phyloP scores from a whole-genome alignment of 2,329 filamentous ascomycete genomes.

The Akanthomyces uredinophilus region DNA sequence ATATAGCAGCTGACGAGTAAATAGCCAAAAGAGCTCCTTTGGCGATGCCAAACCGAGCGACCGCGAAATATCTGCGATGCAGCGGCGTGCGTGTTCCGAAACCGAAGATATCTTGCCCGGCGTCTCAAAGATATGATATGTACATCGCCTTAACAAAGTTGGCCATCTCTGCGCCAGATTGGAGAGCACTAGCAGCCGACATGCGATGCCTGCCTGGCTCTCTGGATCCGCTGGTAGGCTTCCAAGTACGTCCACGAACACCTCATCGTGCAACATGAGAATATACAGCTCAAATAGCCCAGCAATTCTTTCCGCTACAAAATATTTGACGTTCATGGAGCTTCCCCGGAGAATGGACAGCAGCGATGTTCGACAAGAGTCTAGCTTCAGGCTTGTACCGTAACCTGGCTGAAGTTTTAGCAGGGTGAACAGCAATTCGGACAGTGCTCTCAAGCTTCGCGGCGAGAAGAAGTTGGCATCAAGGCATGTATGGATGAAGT shows the following conservation, averaged over 20 bases:
- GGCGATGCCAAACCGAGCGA: conserved; percentile 61
- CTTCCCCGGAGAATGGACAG: conserved; percentile 66
- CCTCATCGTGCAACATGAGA: conserved; percentile 74
- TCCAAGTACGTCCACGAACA: conserved; percentile 79
- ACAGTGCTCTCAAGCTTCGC: conserved; percentile 61
- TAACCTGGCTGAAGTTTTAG: conserved; percentile 64
- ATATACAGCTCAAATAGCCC: conserved; percentile 75
- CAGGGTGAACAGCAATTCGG: conserved; percentile 64
- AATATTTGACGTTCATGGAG: conserved; percentile 68
- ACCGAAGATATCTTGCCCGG: conserved; percentile 66
- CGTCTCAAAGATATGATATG: conserved; percentile 92
- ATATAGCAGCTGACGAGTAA: conserved; percentile 82
- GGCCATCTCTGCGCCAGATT: conserved; percentile 78
- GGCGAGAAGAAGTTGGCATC: conserved; percentile 65
- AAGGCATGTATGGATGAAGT: conserved; percentile 65
- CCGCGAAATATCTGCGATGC: conserved; percentile 61
- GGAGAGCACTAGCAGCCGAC: conserved; percentile 71
- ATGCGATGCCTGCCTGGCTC: conserved; percentile 75
- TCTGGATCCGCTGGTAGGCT: conserved; percentile 69
- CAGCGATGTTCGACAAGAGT: conserved; percentile 62
- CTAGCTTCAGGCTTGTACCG: conserved; percentile 51
- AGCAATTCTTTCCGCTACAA: conserved; percentile 64
- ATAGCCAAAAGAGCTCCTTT: conserved; percentile 71
- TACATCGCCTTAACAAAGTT: conserved; percentile 76
- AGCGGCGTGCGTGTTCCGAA: conserved; percentile 65